phyloP scores from a whole-genome alignment of 2,329 filamentous ascomycete species.

The Diaporthe caulivora region DNA sequence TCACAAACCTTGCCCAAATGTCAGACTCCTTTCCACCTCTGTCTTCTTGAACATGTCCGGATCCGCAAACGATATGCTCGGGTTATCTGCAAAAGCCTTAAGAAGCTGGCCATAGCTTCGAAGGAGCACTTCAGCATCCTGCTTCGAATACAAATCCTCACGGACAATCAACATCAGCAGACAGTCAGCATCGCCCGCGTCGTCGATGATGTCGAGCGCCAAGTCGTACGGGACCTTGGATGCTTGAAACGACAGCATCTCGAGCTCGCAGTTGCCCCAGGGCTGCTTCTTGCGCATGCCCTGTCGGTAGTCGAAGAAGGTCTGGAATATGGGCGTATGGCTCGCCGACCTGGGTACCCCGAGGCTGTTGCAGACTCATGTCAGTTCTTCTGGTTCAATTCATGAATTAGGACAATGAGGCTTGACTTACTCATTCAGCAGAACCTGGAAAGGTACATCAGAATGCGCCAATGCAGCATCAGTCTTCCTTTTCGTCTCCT shows the following conservation, averaged over 20 bases:
- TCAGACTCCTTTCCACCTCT: not conserved
- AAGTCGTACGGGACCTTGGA: slow-evolving; percentile 8
- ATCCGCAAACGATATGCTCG: not conserved
- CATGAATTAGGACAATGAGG: rapidly evolving
- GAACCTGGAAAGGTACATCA: slow-evolving; percentile 59
- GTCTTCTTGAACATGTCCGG: not conserved
- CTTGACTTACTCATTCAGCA: slow-evolving; percentile 51
- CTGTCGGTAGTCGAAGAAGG: slow-evolving; percentile 49
- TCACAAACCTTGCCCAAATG: slow-evolving; percentile 5
- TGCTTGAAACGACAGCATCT: not conserved
- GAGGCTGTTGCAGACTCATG: slow-evolving; percentile 42
- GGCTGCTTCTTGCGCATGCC: not conserved
- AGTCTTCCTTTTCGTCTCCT: slow-evolving; percentile 40
- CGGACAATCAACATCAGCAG: not conserved
- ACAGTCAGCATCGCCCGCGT: slow-evolving; percentile 3
- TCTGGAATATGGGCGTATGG: slow-evolving; percentile 63
- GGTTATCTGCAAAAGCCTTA: slow-evolving; percentile 39
- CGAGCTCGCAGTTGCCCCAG: slow-evolving; percentile 10
- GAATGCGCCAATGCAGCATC: slow-evolving; percentile 57
- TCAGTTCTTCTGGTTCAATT: not conserved
- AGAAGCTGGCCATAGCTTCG: not conserved
- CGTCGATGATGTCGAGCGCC: slow-evolving; percentile 10
- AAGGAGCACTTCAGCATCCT: not conserved
- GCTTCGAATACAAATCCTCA: slow-evolving; percentile 9
- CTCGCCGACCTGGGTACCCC: slow-evolving; percentile 52